A percentile compares a stretch with the other conserved stretches of the same genome.
Conservation (phyloP, 2,329 filamentous ascomycete species). For the Apiospora hydei region DNA sequence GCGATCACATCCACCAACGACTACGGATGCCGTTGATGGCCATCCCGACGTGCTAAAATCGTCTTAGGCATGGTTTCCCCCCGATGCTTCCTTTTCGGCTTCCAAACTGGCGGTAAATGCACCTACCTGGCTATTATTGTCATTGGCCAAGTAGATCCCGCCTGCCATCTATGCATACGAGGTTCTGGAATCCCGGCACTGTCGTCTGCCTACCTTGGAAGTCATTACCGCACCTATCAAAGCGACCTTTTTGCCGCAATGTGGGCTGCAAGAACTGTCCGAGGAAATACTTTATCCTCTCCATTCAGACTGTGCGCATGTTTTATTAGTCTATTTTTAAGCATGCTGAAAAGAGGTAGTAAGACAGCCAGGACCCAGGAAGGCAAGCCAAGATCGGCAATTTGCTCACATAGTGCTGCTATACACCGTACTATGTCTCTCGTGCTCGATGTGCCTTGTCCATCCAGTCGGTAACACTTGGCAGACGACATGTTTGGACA, state of each 20-base stretch:
- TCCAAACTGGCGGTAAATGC: neutral
- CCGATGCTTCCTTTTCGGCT: neutral
- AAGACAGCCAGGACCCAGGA: neutral
- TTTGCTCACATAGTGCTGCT: neutral
- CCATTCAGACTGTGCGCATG: neutral
- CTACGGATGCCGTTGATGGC: neutral
- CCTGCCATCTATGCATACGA: neutral
- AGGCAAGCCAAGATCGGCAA: neutral
- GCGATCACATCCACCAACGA: constrained; percentile 11
- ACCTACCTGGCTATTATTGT: neutral
- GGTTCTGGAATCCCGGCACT: neutral
- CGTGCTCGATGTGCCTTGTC: neutral
- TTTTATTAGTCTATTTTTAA: neutral
- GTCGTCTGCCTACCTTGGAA: neutral
- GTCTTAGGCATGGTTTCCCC: neutral
- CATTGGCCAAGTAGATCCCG: neutral
- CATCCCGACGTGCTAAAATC: neutral
- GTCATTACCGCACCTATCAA: neutral
- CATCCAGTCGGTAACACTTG: constrained; percentile 10
- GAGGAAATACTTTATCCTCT: neutral
- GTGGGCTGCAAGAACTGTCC: neutral
- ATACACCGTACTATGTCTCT: neutral
- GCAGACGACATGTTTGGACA: neutral
- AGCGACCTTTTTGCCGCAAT: constrained; percentile 3
- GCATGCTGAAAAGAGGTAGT: neutral